Evolutionary conservation across 2,329 filamentous ascomycete species (phyloP).

Genomic region (Fusarium algeriense): DNA sequence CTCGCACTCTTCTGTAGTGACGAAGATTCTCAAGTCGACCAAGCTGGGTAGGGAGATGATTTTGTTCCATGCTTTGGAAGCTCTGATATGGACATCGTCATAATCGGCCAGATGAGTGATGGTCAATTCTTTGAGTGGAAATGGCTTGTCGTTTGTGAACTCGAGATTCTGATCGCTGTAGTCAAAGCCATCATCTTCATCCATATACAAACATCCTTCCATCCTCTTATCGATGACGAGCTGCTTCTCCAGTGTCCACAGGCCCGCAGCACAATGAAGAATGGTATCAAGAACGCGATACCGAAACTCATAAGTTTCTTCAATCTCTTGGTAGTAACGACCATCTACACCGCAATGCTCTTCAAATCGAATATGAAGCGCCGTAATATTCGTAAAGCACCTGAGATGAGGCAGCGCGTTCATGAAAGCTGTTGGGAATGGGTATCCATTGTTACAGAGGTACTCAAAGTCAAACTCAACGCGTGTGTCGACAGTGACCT

Average conservation of each 20-base stretch:
- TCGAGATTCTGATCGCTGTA: slow-evolving; percentile 1
- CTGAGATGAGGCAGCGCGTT: background rate
- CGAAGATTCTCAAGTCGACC: slow-evolving; percentile 5
- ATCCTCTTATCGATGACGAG: background rate
- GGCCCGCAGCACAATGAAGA: slow-evolving; percentile 22
- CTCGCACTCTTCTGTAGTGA: background rate
- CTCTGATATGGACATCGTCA: background rate
- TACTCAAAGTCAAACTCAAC: slow-evolving; percentile 17
- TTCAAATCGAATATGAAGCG: slow-evolving; percentile 21
- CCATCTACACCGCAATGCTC: slow-evolving; percentile 10
- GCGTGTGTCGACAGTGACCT: slow-evolving; percentile 31
- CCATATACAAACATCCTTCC: background rate
- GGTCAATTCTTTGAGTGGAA: slow-evolving; percentile 18
- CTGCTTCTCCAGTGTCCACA: slow-evolving; percentile 29
- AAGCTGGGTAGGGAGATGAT: background rate
- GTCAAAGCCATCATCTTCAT: background rate
- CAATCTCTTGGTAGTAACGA: accelerated
- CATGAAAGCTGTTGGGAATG: slow-evolving; percentile 2
- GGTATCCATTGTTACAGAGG: background rate
- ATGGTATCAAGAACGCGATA: slow-evolving; percentile 34
- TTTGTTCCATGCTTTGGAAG: slow-evolving; percentile 16
- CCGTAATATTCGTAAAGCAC: background rate
- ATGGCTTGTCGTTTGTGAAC: background rate
- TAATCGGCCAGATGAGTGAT: slow-evolving; percentile 34
- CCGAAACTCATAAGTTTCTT: slow-evolving; percentile 22